Percentiles rank a stretch among this genome's conserved stretches.
These are phyloP conservation scores for Hawksworthiomyces lignivorus DNA, from an alignment of 2,329 filamentous ascomycete genomes.

Conservation along the genomic window DNA sequence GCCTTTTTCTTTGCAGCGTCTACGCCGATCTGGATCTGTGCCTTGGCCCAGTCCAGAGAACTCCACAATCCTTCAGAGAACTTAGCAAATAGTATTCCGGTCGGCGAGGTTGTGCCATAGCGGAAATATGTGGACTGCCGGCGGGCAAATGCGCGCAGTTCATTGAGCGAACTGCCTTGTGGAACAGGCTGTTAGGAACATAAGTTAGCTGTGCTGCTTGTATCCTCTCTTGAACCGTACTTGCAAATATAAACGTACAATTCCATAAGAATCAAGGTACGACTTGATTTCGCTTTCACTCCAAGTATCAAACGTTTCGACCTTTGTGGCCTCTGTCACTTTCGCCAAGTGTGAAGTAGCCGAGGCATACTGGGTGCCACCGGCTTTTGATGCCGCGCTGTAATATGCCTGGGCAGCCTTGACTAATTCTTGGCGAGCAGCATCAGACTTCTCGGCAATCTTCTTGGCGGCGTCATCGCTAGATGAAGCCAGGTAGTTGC, in stretches of 20 bases:
- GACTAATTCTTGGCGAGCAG: conserved; percentile 65
- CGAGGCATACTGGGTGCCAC: conserved; percentile 54
- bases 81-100: conserved; percentile 59
- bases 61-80: conserved; percentile 37
- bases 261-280: conserved; percentile 72
- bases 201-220: conserved; percentile 12
- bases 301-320: conserved; percentile 64
- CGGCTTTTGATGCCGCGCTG: conserved; percentile 48
- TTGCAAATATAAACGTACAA: conserved; percentile 38
- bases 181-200: conserved; percentile 38
- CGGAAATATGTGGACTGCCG: conserved; percentile 70
- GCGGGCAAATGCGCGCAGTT: conserved; percentile 63
- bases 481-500: conserved; percentile 45
- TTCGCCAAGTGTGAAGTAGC: conserved; percentile 63
- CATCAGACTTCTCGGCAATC: conserved; percentile 53
- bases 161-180: conserved; percentile 60
- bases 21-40: conserved; percentile 40
- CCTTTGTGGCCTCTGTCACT: conserved; percentile 58
- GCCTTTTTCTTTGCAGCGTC: conserved; percentile 42
- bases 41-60: conserved; percentile 41
- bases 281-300: conserved; percentile 65
- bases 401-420: conserved; percentile 56
- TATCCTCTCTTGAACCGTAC: no score
- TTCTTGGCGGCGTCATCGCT: conserved; percentile 51
- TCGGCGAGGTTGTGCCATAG: conserved; percentile 62